Conservation (phyloP, 1,284 basidiomycete species). For the Trametes pubescens region DNA sequence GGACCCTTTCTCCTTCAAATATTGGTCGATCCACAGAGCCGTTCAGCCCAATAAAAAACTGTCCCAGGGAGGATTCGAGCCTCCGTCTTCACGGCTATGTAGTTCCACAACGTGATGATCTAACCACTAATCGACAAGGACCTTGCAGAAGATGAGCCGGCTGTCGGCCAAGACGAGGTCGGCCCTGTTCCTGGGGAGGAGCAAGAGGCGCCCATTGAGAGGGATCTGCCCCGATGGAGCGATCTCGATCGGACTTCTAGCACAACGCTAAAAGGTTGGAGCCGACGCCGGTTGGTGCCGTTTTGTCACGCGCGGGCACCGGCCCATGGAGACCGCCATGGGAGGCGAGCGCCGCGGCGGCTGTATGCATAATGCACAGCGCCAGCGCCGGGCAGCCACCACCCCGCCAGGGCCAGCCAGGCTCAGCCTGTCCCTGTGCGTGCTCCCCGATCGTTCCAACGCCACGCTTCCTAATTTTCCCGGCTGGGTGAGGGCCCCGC, state of each 20-base stretch:
- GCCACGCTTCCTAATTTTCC: constrained; percentile 1
- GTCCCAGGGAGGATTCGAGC: constrained; percentile 35
- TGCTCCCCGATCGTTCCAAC: constrained; percentile 1
- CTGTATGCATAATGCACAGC: too few relatives aligned
- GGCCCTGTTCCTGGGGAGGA: background rate
- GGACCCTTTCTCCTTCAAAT: too few relatives aligned
- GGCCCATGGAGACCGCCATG: background rate
- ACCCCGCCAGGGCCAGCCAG: background rate
- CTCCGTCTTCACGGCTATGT: constrained; percentile 31
- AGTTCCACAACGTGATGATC: constrained; percentile 34
- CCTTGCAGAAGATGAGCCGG: background rate
- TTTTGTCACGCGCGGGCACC: background rate
- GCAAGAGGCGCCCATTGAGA: background rate
- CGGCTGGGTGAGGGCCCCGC: background rate
- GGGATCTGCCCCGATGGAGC: constrained; percentile 7
- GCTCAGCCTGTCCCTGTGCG: too few relatives aligned
- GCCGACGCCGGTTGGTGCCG: constrained; percentile 8
- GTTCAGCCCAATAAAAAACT: constrained; percentile 17
- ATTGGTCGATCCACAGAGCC: too few relatives aligned
- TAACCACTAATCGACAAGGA: constrained; percentile 36
- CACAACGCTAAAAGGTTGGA: constrained; percentile 19
- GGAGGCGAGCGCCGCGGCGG: too few relatives aligned
- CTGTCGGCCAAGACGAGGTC: background rate
- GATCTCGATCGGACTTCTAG: constrained; percentile 18
- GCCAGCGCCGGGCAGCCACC: background rate